Base-by-base conservation (phyloP, 257 asterid genomes). In the Plantago ovata region DNA sequence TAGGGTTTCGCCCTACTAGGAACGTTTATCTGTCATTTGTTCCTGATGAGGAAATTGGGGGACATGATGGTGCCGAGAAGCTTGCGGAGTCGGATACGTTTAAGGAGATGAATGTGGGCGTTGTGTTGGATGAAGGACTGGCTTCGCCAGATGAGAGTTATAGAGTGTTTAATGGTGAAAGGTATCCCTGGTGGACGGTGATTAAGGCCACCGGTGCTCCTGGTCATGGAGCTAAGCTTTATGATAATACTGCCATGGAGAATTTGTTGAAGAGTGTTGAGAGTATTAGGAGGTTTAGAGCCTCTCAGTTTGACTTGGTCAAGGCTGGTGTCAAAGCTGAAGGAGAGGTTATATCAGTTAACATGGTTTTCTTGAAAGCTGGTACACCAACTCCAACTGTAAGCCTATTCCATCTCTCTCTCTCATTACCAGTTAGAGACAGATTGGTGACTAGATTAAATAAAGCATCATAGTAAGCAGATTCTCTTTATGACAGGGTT, bases 41-140 rank as follows among this genome's bases (percentile, higher is more conserved):
- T n/a, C 98, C 98, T 3, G 98, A 89, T 51, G 98, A 93, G 84
- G 98, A 93, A 75, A 86, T 93, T 20, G 98, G 98, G 6, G 98
- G 98, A 0, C 83, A 73, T 20, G 95, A 81, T 52, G 97, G 98
- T 11, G 97, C 85, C 3, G 89, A 71, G 82, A 82, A 70, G 83
- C 68, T 93, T 56, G 97, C 79, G 23, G 64, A 74, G 38, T 88
- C 97, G 9, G 92, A 89, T 9, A 23, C 57, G 50, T 93, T 89
- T 60, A 65, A 60, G 79, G 71, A 75, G 51, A 75, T 93, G 98
- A 89, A 93, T 58, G 92, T 89, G 1, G 97, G 94, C 28, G 43
- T 89, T 65, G 86, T 93, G 72, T 82, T 93, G 64, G 98, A 93
- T 38, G 98, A 93, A 60, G 98, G 98, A 9, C 60, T 93, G 77